Conservation (phyloP, 768 basidiomycete genomes). For the Tylopilus plumbeoviolaceoides region DNA sequence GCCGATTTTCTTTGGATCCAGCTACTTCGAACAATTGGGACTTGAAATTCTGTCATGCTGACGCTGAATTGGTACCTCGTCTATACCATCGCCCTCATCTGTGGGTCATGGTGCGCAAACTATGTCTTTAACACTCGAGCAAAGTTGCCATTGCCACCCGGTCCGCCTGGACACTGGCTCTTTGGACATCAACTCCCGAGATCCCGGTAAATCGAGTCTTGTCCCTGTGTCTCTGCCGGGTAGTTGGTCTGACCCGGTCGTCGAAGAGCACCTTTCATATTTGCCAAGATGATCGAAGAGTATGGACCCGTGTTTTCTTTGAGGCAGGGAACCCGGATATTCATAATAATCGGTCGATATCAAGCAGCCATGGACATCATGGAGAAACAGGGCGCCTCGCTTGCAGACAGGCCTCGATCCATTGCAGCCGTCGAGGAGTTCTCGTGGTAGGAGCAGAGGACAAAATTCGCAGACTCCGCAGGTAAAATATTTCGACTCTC, state of each 20-base stretch:
- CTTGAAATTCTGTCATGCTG: neutral
- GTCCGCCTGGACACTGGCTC: constrained; percentile 15
- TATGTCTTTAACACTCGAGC: neutral
- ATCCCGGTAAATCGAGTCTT: neutral
- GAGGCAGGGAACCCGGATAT: constrained; percentile 36
- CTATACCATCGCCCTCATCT: neutral
- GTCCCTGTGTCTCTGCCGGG: no score
- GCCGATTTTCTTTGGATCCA: no score
- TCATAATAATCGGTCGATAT: constrained; percentile 24
- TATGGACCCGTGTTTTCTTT: constrained; percentile 60
- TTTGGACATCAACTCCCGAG: constrained; percentile 9
- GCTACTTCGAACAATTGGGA: no score
- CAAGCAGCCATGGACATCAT: constrained; percentile 37
- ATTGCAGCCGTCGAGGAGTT: constrained; percentile 34
- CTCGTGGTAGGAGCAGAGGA: constrained; percentile 26
- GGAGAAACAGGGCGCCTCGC: constrained; percentile 34
- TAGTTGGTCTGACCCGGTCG: neutral
- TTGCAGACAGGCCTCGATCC: constrained; percentile 34
- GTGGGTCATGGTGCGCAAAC: neutral
- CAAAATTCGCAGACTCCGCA: constrained; percentile 28
- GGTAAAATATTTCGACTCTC: constrained; percentile 4
- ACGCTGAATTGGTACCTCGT: neutral
- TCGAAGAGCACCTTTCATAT: constrained; percentile 23
- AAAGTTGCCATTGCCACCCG: constrained; percentile 12
- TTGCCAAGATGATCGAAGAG: constrained; percentile 53